Evolutionary conservation across 805 yeast genomes (phyloP).

Genomic region (Dipodascus albidus): DNA sequence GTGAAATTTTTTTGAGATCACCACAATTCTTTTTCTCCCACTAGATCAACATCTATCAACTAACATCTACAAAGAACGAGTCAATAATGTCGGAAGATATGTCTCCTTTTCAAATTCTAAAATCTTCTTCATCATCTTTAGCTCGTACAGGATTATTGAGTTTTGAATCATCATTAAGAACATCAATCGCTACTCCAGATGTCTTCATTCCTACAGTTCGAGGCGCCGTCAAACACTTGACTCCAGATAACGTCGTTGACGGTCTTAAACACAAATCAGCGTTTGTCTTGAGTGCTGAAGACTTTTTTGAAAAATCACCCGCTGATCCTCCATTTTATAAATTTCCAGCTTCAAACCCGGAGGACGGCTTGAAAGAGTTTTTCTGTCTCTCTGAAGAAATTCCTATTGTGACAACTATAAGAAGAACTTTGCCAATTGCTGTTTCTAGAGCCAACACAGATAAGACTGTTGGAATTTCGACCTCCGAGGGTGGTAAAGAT

Average conservation of each 20-base stretch:
- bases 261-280: constrained; percentile 15
- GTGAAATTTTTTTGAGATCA: no score
- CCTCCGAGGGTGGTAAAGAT: constrained; percentile 27
- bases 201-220: constrained; percentile 27
- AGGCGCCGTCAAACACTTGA: constrained; percentile 31
- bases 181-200: constrained; percentile 22
- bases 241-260: constrained; percentile 28
- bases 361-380: constrained; percentile 10
- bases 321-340: constrained; percentile 7
- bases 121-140: constrained; percentile 10
- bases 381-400: constrained; percentile 20
- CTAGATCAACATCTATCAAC: no score
- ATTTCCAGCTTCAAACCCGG: constrained; percentile 5
- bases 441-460: constrained; percentile 25
- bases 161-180: constrained; percentile 7
- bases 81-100: constrained; percentile 4
- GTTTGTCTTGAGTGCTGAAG: constrained; percentile 26
- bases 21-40: neutral
- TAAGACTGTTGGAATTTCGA: constrained; percentile 22
- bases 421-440: constrained; percentile 23
- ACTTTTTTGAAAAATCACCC: constrained; percentile 25
- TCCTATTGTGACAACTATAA: constrained; percentile 20
- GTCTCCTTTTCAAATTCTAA: constrained; percentile 12
- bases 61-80: no score
- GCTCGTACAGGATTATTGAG: constrained; percentile 20